Percentiles rank a stretch among this genome's conserved stretches.
These are phyloP conservation scores for Leccinum solheimii DNA, from an alignment of 1,284 basidiomycete genomes.

Conservation along the genomic window DNA sequence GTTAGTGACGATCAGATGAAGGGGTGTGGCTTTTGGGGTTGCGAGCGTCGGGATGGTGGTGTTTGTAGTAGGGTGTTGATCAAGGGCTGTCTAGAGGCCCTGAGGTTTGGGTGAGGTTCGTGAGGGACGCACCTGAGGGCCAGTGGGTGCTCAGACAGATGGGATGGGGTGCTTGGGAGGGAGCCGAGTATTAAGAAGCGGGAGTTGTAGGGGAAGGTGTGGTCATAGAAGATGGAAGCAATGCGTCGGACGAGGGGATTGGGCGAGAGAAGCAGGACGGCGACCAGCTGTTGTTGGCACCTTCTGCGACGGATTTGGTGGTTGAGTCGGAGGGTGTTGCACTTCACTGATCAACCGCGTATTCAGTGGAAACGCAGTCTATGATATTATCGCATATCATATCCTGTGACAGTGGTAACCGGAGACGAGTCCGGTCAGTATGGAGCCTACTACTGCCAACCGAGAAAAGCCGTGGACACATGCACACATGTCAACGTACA, in stretches of 20 bases:
- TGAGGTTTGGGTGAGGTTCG: conserved; percentile 36
- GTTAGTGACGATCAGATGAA: conserved; percentile 44
- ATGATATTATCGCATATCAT: background rate
- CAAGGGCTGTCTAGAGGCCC: conserved; percentile 48
- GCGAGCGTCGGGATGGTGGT: conserved; percentile 44
- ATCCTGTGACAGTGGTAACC: background rate
- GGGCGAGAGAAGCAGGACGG: background rate
- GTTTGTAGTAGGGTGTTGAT: conserved; percentile 43
- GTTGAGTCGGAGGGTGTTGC: background rate
- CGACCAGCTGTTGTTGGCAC: background rate
- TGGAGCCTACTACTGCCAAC: background rate
- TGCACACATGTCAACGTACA: background rate
- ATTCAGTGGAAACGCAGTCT: background rate
- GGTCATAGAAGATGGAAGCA: background rate
- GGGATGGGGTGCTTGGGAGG: conserved; percentile 11
- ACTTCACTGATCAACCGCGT: background rate
- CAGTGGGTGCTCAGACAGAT: conserved; percentile 35
- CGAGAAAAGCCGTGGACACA: background rate
- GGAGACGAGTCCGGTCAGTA: background rate
- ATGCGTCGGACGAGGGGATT: conserved; percentile 1
- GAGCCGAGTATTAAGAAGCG: conserved; percentile 27
- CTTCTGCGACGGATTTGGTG: background rate
- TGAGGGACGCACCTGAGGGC: conserved; percentile 49
- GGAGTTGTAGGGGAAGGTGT: background rate
- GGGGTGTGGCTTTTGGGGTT: conserved; percentile 48